These are phyloP conservation scores for Serendipita sp. DNA, from an alignment of 1,284 basidiomycete genomes.

Conservation along the genomic window DNA sequence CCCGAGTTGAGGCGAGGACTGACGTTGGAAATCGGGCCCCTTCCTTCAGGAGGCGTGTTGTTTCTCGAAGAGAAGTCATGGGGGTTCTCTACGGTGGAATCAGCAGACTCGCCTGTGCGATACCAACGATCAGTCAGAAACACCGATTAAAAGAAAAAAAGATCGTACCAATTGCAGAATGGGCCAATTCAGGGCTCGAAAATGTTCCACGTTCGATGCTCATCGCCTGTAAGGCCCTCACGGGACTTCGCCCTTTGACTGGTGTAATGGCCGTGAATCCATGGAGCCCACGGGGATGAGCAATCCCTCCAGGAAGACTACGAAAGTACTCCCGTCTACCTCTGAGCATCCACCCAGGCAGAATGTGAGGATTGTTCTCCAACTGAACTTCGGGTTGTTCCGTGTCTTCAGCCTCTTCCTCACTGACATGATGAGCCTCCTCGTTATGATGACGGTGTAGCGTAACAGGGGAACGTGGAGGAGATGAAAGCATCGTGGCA, in stretches of 20 bases:
- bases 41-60: not conserved
- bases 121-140: not conserved
- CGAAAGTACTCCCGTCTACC: conserved; percentile 24
- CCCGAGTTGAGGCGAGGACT: not conserved
- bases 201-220: not conserved
- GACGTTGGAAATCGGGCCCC: not conserved
- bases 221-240: not conserved
- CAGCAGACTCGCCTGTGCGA: too few relatives aligned
- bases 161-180: not conserved
- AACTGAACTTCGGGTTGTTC: conserved; percentile 84
- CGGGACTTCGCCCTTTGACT: not conserved
- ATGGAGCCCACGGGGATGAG: conserved; percentile 11
- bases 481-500: not conserved
- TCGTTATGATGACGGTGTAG: conserved; percentile 5
- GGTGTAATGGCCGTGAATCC: not conserved
- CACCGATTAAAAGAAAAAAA: not conserved
- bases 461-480: not conserved
- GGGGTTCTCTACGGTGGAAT: not conserved
- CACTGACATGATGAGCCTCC: conserved; percentile 12
- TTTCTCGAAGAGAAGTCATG: not conserved
- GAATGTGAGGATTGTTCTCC: conserved; percentile 87
- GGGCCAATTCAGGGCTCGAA: conserved; percentile 11
- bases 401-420: conserved; percentile 25
- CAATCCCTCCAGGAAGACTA: conserved; percentile 9
- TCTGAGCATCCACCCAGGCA: conserved; percentile 82